These are phyloP conservation scores for Aspergillus sp. DNA, from an alignment of 2,329 filamentous ascomycete genomes.

Conservation along the genomic window DNA sequence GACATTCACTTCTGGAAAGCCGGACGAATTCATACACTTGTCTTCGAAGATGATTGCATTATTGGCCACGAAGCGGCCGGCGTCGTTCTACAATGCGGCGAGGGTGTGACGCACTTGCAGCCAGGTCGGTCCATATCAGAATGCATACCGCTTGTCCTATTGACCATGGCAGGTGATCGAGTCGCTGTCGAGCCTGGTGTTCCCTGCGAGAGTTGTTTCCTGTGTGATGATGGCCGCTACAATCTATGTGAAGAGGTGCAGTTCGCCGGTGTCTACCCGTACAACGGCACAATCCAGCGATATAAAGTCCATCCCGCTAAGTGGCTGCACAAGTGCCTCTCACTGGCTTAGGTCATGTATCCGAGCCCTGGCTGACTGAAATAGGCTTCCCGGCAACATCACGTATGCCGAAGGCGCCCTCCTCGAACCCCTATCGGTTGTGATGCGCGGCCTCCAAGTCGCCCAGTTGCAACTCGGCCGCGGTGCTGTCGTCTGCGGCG, in stretches of 20 bases:
- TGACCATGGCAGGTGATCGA: constrained; percentile 40
- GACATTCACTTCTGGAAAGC: constrained; percentile 63
- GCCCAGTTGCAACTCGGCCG: constrained; percentile 49
- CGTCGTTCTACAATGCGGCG: constrained; percentile 49
- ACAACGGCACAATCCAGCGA: constrained; percentile 53
- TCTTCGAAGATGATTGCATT: constrained; percentile 56
- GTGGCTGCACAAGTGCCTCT: constrained; percentile 43
- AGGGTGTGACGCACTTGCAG: constrained; percentile 46
- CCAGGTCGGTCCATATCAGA: constrained; percentile 12
- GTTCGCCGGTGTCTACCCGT: constrained; percentile 55
- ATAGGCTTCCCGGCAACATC: constrained; percentile 45
- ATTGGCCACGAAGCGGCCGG: constrained; percentile 59
- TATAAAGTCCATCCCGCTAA: constrained; percentile 55
- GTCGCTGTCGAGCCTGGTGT: constrained; percentile 61
- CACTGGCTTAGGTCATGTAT: too few relatives aligned
- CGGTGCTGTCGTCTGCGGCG: constrained; percentile 52
- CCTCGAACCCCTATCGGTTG: constrained; percentile 57
- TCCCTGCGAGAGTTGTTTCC: constrained; percentile 53
- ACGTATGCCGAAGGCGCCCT: constrained; percentile 54
- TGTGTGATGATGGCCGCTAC: constrained; percentile 53
- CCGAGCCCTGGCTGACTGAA: constrained; percentile 5
- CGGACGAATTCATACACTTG: constrained; percentile 55
- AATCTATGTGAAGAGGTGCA: constrained; percentile 56
- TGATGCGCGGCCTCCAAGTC: constrained; percentile 51
- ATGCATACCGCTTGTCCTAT: too few relatives aligned